Base-by-base conservation (phyloP, 176 grass and related monocot species). In the Miscanthus lutarioriparius region DNA sequence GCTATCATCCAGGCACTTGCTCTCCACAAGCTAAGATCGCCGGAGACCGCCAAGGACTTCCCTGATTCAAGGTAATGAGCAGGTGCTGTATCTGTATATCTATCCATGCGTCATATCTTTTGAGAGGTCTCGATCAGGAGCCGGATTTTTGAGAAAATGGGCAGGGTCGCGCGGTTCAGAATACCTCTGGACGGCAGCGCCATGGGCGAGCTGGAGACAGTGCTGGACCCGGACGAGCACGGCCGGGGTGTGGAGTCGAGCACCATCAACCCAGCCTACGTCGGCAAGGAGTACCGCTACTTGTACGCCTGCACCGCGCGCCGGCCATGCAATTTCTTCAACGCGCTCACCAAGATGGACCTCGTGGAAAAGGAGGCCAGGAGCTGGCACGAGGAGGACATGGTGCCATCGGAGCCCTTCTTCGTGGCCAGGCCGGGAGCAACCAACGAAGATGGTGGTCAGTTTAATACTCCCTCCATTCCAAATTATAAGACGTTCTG, bases 291-390 rank as follows among this genome's bases (percentile, higher is more conserved):
- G 85, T 98, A 98, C 76, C 82, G 93, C 8, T 98, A 98, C 82
- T 80, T 87, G 41, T 95, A 98, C 59, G 96, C 83, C 64, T 98
- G 96, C 38, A 83, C 91, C 40, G 92, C 92, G 62, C 85, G 33
- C 54, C 83, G 96, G 72, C 96, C 96, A 13, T 98, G 96, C 89
- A 98, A 95, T 77, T 98, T 95, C 83, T 93, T 87, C 72, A 98
- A 98, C 88, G 87, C 91, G 7, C 76, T 98, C 58, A 87, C 91
- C 33, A 98, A 98, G 91, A 86, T 98, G 39, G 93, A 98, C 71
- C 79, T 98, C 27, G 80, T 81, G 6, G 86, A 91, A 70, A 92
- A 85, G 86, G 90, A 37, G 72, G 80, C 91, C 37, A 93, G 86
- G 89, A 92, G 78, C 69, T 98, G 96, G 96, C 67, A 95, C 80